Base-by-base conservation (phyloP, 139 green algal species). In the Coelastrella sp. region DNA sequence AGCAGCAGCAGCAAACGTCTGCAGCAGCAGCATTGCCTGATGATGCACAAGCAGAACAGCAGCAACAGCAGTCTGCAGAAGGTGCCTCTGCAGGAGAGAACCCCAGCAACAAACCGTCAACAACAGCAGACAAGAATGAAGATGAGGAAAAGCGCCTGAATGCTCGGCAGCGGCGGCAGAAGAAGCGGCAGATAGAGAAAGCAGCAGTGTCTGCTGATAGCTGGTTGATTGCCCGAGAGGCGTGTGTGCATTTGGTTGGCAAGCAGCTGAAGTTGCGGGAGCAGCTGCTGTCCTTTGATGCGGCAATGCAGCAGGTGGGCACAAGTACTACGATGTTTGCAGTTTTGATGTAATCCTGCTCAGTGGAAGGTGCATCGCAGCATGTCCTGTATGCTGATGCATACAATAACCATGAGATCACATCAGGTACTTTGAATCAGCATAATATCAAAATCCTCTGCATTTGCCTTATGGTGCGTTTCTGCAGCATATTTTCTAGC, bases 281-380 rank as follows among this genome's bases (percentile, higher is more conserved):
- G 27, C 27, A 43, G 43, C 7, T 32, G 25, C 43, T 80, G 4
- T 30, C 23, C 8, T 80, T 34, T 66, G 72, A 80, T 27, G 43
- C 72, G 43, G 45, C 45, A 6, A 66, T 80, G 72, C 41, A 80
- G 11, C 72, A 80, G 72, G 72, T 79, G 45, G 2, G 72, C n/a
- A n/a, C n/a, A n/a, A n/a, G n/a, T n/a, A n/a, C n/a, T n/a, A n/a
- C n/a, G n/a, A n/a, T n/a, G 2, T 57, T 15, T 57, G 1, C 48
- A 57, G 48, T 11, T 15, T 57, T 57, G 48, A 57, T 57, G 48
- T 15, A 23, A 15, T 57, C 13, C 48, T 57, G 48, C 48, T 57
- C n/a, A n/a, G n/a, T n/a, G n/a, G n/a, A n/a, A n/a, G n/a, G n/a
- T n/a, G n/a, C n/a, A n/a, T n/a, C n/a, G n/a, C n/a, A n/a, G n/a